These are phyloP conservation scores for Margaritispora aquatica DNA, from an alignment of 495 filamentous ascomycete species.

Conservation along the genomic window DNA sequence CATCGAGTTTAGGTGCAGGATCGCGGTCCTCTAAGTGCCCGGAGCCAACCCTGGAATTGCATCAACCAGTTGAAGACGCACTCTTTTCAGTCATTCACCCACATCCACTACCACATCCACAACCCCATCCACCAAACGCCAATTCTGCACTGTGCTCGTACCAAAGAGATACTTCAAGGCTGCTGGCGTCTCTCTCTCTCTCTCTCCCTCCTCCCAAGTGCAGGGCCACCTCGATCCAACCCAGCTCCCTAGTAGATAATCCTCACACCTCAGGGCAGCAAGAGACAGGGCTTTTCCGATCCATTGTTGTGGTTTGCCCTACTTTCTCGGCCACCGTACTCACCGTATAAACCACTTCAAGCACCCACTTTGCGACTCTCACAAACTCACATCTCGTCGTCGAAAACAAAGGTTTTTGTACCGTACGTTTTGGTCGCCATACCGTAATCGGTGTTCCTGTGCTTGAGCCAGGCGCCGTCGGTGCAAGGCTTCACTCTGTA, in stretches of 20 bases:
- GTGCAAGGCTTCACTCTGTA: conserved; percentile 23
- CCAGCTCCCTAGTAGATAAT: too few relatives aligned
- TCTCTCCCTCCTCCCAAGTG: neutral
- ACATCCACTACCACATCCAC: neutral
- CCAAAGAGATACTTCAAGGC: neutral
- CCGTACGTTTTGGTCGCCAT: conserved; percentile 25
- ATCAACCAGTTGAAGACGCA: neutral
- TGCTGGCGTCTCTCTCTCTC: neutral
- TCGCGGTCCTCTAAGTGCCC: neutral
- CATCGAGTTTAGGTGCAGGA: neutral
- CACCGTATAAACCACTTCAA: conserved; percentile 13
- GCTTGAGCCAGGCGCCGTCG: conserved; percentile 24
- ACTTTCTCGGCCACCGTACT: conserved; percentile 18
- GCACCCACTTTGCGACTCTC: conserved; percentile 20
- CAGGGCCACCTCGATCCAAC: neutral
- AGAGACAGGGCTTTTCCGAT: neutral
- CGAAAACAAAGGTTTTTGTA: conserved; percentile 10
- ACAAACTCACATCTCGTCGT: conserved; percentile 9
- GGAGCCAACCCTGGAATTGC: neutral
- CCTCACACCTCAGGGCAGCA: too few relatives aligned
- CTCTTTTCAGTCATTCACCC: neutral
- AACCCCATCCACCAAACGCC: neutral
- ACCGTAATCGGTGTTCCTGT: conserved; percentile 25
- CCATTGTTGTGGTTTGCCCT: neutral
- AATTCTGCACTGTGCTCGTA: neutral